These are phyloP conservation scores for Dissoconium aciculare DNA, from an alignment of 2,329 filamentous ascomycete species.

Conservation along the genomic window DNA sequence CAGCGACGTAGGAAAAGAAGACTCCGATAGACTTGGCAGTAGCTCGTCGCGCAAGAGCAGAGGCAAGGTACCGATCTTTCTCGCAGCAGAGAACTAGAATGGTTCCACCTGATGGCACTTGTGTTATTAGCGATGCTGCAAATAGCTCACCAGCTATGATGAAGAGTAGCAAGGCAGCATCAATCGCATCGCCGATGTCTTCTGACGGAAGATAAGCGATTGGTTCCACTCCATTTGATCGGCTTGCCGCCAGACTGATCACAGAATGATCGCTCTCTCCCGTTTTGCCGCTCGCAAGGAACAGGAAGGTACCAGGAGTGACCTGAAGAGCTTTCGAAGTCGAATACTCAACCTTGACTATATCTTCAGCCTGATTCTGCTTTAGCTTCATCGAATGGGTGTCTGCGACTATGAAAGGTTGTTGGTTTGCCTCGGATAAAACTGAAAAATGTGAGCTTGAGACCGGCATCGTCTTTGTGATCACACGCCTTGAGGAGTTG, in stretches of 20 bases:
- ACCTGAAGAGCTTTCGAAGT: background rate
- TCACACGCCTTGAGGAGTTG: constrained; percentile 15
- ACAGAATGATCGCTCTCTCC: background rate
- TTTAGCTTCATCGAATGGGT: background rate
- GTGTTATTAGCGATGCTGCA: background rate
- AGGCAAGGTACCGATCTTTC: background rate
- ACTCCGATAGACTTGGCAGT: background rate
- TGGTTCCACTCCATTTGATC: background rate
- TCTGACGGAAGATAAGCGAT: background rate
- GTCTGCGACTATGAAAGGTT: background rate
- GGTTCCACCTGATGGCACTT: background rate
- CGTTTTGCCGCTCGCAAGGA: constrained; percentile 1
- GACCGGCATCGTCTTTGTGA: constrained; percentile 8
- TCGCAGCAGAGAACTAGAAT: background rate
- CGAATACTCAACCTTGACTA: background rate
- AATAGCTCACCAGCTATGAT: background rate
- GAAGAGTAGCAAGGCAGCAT: background rate
- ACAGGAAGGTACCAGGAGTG: constrained; percentile 1
- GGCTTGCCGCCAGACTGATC: background rate
- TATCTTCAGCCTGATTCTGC: too few relatives aligned
- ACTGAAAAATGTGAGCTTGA: background rate
- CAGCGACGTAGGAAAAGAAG: background rate
- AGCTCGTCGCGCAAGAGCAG: background rate
- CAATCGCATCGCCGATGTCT: background rate
- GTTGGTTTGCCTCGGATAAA: background rate